Percentiles rank a stretch among this genome's conserved stretches.
These are phyloP conservation scores for Begonia peltatifolia DNA, from an alignment of 306 rosid species.

Conservation along the genomic window DNA sequence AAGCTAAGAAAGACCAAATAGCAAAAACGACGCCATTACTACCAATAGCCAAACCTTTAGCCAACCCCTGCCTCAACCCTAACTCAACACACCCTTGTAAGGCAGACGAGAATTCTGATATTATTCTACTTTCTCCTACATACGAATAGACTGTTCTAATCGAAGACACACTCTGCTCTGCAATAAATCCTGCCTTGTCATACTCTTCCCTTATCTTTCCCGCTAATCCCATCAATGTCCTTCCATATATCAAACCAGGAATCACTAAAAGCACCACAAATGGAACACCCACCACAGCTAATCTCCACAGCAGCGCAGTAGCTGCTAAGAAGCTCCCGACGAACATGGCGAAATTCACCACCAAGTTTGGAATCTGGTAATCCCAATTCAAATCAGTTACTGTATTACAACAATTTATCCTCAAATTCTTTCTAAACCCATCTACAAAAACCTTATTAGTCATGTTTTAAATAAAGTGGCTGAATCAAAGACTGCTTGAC, in stretches of 20 bases:
- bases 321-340: constrained; percentile 64
- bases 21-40: constrained; percentile 76
- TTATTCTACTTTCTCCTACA: constrained; percentile 63
- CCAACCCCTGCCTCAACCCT: constrained; percentile 76
- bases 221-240: constrained; percentile 56
- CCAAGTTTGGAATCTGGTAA: constrained; percentile 57
- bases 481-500: constrained; percentile 10
- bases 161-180: constrained; percentile 78
- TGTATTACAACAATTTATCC: no score
- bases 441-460: no score
- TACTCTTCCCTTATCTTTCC: constrained; percentile 60
- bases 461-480: no score
- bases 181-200: constrained; percentile 50
- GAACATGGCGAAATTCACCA: constrained; percentile 54
- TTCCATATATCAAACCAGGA: constrained; percentile 73
- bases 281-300: constrained; percentile 72
- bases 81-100: constrained; percentile 47
- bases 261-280: constrained; percentile 56
- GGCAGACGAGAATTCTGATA: constrained; percentile 50
- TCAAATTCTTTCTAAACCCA: no score
- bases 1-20: constrained; percentile 77
- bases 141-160: constrained; percentile 79
- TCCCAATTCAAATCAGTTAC: neutral
- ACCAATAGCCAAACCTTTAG: constrained; percentile 88
- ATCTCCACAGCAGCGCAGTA: constrained; percentile 50